Base-by-base conservation (phyloP, 306 rosid species). In the Pterocarpus macrocarpus region DNA sequence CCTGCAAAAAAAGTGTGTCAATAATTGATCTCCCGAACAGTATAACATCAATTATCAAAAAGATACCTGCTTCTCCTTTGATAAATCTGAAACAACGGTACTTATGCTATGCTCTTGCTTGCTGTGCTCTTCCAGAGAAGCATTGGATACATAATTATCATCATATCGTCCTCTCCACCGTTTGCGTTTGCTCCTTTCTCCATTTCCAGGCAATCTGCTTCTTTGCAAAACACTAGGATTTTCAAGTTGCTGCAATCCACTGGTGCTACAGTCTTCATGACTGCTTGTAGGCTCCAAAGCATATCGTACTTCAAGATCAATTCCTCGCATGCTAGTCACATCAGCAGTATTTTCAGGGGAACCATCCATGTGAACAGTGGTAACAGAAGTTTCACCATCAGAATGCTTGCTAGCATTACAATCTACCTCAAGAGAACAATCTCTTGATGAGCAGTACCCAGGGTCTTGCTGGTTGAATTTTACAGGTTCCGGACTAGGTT, bases 81-180 rank as follows among this genome's bases (percentile, higher is more conserved):
- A 85, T 33, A 79, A 50, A 62, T 68, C 75, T 15, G 87, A 83
- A 77, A 88, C 75, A 43, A 53, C 32, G 36, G 89, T 64, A 61
- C 78, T 86, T 30, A 79, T 71, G 89, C 91, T 82, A 83, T 81
- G 78, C 73, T 89, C 97, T 83, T 83, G 91, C 80, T 87, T 88
- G 74, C 67, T 79, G 53, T 74, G 77, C 85, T 88, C 93, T 66
- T 79, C 90, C 69, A 63, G 74, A 85, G 90, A 87, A 61, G 85
- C 73, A 75, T 76, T 87, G 59, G 80, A 45, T 79, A 82, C 66
- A 73, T 80, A 86, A 67, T 17, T 62, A 79, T 93, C 96, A 82
- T 93, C 94, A 75, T 88, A 88, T 49, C 98, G 90, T 64, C 98
- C 98, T 82, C 91, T 93, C 99, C 99, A 96, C 17, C 99, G 87